Percentiles rank a stretch among this genome's conserved stretches.
Evolutionary conservation across 2,329 filamentous ascomycete species (phyloP).

Genomic region (Magnaporthiopsis rhizophila): DNA sequence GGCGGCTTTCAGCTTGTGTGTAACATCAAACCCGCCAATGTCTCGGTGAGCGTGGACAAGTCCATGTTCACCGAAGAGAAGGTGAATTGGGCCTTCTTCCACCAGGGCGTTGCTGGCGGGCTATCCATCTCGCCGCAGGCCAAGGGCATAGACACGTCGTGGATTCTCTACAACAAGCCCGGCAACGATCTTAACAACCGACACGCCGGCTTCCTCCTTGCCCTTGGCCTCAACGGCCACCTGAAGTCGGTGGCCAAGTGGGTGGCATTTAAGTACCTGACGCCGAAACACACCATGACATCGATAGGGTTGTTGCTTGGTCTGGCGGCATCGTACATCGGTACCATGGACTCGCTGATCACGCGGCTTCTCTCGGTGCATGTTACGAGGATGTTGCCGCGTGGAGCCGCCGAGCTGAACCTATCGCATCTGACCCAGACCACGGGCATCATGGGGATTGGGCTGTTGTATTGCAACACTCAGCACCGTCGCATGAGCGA

Average conservation of each 20-base stretch:
- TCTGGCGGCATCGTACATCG: conserved; percentile 85
- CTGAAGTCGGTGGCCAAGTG: conserved; percentile 92
- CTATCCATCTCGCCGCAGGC: conserved; percentile 83
- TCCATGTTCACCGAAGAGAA: conserved; percentile 86
- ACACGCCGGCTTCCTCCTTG: conserved; percentile 90
- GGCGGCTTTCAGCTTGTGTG: conserved; percentile 88
- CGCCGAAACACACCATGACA: conserved; percentile 98
- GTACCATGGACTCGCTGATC: conserved; percentile 94
- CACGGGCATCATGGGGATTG: conserved; percentile 94
- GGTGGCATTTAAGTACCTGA: conserved; percentile 99
- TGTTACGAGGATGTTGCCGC: conserved; percentile 87
- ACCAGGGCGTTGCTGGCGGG: conserved; percentile 89
- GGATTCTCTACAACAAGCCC: conserved; percentile 98
- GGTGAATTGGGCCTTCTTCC: conserved; percentile 97
- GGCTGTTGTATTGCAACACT: conserved; percentile 85
- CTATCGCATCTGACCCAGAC: conserved; percentile 89
- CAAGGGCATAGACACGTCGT: conserved; percentile 93
- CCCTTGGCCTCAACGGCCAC: conserved; percentile 87
- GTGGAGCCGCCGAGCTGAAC: conserved; percentile 88
- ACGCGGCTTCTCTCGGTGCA: conserved; percentile 91
- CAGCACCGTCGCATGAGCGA: conserved; percentile 98
- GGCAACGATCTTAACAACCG: conserved; percentile 78
- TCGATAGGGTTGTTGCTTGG: conserved; percentile 92
- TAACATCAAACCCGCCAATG: conserved; percentile 83
- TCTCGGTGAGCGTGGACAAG: conserved; percentile 89